Base-by-base conservation (phyloP, 2,329 filamentous ascomycete genomes). In the Claviceps pazoutovae region DNA sequence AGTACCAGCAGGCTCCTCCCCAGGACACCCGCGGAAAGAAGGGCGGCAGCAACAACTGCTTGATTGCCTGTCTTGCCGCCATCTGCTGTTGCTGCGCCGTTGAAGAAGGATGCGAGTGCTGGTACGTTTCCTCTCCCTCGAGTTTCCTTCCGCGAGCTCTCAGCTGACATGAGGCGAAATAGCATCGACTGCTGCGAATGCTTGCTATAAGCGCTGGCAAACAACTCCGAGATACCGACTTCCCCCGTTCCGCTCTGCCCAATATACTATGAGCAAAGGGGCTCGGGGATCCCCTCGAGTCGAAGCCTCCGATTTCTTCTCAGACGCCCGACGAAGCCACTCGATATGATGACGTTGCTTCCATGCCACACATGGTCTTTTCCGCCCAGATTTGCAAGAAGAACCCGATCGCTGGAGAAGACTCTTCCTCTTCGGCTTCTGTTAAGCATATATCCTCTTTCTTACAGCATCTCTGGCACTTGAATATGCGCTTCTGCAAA, bases 31-130 rank as follows among this genome's bases (percentile, higher is more conserved):
- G 60, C 49, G 56, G 61, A 54, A 54, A 58, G 56, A 62, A 62
- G 54, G 53, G 53, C 48, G 66, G 67, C 52, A 63, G 67, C 50
- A 66, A 68, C 53, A 68, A 66, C 57, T 76, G 73, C 58, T 59
- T 75, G 50, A 66, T 68, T 44, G 71, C 66, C 52, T 75, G 72
- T 65, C 62, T 76, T 46, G 73, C 73, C 8, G 65, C 68, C 16
- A 58, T 76, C 51, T 76, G 73, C 64, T 75, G 71, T 62, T 76
- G 74, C 62, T 76, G 72, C 56, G 68, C 71, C 51, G 65, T 68
- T 44, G 74, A 76, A 52, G 74, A 75, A 56, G 68, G 66, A 34
- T 76, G 73, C 61, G 74, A 76, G 58, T 72, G 70, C 57, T 76
- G 73, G 70, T 69, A 66, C 64, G 66, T 65, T 5, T 11, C 30